Percentiles rank a stretch among this genome's conserved stretches.
Evolutionary conservation across 2,329 filamentous ascomycete genomes (phyloP).

Genomic region (Simplicillium sp.): DNA sequence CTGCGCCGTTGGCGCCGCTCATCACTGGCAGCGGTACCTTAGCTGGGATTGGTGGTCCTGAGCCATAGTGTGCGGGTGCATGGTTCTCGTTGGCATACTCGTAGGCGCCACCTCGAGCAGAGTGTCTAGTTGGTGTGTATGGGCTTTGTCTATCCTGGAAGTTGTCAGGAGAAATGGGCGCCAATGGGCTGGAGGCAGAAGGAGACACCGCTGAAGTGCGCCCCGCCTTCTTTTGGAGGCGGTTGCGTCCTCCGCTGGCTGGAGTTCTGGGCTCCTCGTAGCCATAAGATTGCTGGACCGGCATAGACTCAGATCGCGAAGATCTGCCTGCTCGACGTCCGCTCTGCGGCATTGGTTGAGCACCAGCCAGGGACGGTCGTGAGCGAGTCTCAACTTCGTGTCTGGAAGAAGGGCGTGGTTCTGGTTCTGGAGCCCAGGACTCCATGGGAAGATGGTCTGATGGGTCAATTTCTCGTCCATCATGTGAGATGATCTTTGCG

Average conservation of each 20-base stretch:
- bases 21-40: constrained; percentile 52
- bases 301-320: constrained; percentile 36
- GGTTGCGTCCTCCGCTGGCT: constrained; percentile 37
- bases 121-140: constrained; percentile 21
- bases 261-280: constrained; percentile 22
- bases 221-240: constrained; percentile 55
- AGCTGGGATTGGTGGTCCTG: constrained; percentile 54
- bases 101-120: constrained; percentile 39
- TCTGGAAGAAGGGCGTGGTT: constrained; percentile 29
- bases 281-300: constrained; percentile 20
- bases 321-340: constrained; percentile 42
- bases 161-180: constrained; percentile 41
- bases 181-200: constrained; percentile 37
- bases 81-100: constrained; percentile 46
- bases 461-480: constrained; percentile 69
- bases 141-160: constrained; percentile 33
- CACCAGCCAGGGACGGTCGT: constrained; percentile 39
- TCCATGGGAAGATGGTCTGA: constrained; percentile 72
- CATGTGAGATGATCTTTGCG: constrained; percentile 65
- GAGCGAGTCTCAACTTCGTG: constrained; percentile 21
- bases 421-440: constrained; percentile 69
- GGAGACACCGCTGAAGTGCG: constrained; percentile 31
- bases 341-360: constrained; percentile 40
- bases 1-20: constrained; percentile 33
- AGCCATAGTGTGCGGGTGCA: constrained; percentile 26